A percentile compares a stretch with the other conserved stretches of the same genome.
Evolutionary conservation across 2,329 filamentous ascomycete genomes (phyloP).

Genomic region (Coniochaeta hoffmannii): DNA sequence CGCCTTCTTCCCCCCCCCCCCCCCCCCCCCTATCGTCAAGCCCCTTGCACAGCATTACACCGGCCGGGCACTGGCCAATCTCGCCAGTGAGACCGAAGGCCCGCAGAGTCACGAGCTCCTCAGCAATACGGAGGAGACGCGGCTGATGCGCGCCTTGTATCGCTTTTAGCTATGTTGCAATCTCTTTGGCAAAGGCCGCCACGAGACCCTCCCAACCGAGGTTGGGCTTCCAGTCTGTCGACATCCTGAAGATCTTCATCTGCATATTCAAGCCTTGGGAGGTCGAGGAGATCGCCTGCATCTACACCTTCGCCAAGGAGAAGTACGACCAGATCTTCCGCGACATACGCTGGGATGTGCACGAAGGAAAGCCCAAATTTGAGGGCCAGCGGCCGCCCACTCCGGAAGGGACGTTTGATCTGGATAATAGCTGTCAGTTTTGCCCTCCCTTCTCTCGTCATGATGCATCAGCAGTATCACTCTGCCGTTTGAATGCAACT

Average conservation of each 20-base stretch:
- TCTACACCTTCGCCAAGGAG: conserved; percentile 4
- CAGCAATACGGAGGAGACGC: conserved; percentile 1
- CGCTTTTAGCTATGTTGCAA: conserved; percentile 10
- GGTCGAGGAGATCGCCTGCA: conserved; percentile 8
- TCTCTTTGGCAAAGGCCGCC: not conserved
- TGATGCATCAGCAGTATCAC: not conserved
- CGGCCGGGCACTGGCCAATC: not conserved
- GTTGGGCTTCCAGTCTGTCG: conserved; percentile 1
- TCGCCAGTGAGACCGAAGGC: not conserved
- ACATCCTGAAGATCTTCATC: conserved; percentile 4
- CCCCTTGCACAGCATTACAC: not conserved
- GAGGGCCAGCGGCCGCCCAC: not conserved
- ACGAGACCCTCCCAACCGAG: not conserved
- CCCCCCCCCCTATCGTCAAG: too few relatives aligned
- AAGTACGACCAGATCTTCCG: not conserved
- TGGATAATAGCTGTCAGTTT: not conserved
- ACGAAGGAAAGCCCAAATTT: conserved; percentile 5
- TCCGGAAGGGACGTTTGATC: conserved; percentile 4
- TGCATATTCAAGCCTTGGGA: conserved; percentile 10
- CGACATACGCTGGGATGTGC: conserved; percentile 2
- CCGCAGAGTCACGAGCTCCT: not conserved
- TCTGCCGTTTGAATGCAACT: not conserved
- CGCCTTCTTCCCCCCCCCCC: not conserved
- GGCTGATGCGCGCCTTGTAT: conserved; percentile 9
- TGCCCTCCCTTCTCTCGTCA: too few relatives aligned